These are phyloP conservation scores for Trametes hirsuta DNA, from an alignment of 1,284 basidiomycete species.

Conservation along the genomic window DNA sequence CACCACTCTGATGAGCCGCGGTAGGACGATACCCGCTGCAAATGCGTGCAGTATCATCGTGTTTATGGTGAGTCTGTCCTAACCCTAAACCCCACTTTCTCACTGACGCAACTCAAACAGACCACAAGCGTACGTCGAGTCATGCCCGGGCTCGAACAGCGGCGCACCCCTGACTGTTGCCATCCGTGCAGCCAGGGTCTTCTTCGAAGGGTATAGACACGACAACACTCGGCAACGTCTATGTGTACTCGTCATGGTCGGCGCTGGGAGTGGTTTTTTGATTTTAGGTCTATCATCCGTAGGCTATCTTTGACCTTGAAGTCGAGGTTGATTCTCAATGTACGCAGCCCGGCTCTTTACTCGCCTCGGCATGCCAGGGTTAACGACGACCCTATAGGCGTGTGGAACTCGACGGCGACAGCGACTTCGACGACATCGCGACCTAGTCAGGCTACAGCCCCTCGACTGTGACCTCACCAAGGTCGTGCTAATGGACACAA, in stretches of 20 bases:
- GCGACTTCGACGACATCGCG: neutral
- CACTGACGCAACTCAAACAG: no score
- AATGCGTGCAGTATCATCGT: no score
- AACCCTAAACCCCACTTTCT: no score
- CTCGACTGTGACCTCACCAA: conserved; percentile 7
- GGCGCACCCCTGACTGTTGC: no score
- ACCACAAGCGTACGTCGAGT: no score
- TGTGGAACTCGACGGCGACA: conserved; percentile 5
- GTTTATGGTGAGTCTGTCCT: no score
- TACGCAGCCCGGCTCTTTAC: conserved; percentile 21
- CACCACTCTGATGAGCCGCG: no score
- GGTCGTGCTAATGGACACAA: neutral
- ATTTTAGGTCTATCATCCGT: neutral
- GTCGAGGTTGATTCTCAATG: conserved; percentile 23
- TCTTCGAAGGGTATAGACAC: neutral
- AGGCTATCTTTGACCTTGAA: conserved; percentile 23
- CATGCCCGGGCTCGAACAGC: no score
- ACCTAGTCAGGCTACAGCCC: neutral
- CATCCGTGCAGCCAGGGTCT: no score
- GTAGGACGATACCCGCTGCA: no score
- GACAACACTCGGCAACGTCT: conserved; percentile 30
- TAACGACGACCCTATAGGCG: neutral
- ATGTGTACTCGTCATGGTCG: neutral
- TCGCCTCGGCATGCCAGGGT: neutral
- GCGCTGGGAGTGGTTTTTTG: neutral